Conservation (phyloP, 2,329 filamentous ascomycete species). For the Dactylellina leptospora region DNA sequence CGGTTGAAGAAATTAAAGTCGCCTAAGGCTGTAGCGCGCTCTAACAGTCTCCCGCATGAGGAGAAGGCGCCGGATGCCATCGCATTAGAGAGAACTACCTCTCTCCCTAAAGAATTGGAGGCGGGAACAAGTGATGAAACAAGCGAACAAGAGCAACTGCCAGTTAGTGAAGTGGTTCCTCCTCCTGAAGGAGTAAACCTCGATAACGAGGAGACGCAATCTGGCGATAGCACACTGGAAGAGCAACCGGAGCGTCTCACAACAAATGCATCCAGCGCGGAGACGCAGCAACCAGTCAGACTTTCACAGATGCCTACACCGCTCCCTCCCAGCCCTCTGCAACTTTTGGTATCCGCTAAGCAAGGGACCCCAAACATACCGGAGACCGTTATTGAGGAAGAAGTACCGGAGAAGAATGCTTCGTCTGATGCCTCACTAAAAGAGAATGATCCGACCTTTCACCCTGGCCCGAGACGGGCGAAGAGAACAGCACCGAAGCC, state of each 20-base stretch:
- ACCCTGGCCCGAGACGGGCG: conserved; percentile 30
- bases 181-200: background rate
- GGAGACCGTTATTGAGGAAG: conserved; percentile 33
- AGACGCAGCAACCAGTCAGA: conserved; percentile 22
- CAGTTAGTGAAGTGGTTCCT: background rate
- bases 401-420: conserved; percentile 14
- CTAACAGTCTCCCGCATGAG: background rate
- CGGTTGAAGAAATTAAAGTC: conserved; percentile 6
- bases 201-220: background rate
- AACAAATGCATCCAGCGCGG: background rate
- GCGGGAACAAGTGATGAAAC: background rate
- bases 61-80: background rate
- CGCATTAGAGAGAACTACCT: background rate
- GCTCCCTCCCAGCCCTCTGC: conserved; percentile 42
- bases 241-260: background rate
- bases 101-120: background rate
- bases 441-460: conserved; percentile 32
- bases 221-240: background rate
- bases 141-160: background rate
- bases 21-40: background rate
- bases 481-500: conserved; percentile 29
- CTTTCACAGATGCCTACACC: conserved; percentile 46
- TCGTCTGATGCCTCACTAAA: conserved; percentile 15
- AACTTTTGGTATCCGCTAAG: conserved; percentile 26
- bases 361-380: conserved; percentile 41